Conservation (phyloP, 2,329 filamentous ascomycete genomes). For the Penicillium hordei region DNA sequence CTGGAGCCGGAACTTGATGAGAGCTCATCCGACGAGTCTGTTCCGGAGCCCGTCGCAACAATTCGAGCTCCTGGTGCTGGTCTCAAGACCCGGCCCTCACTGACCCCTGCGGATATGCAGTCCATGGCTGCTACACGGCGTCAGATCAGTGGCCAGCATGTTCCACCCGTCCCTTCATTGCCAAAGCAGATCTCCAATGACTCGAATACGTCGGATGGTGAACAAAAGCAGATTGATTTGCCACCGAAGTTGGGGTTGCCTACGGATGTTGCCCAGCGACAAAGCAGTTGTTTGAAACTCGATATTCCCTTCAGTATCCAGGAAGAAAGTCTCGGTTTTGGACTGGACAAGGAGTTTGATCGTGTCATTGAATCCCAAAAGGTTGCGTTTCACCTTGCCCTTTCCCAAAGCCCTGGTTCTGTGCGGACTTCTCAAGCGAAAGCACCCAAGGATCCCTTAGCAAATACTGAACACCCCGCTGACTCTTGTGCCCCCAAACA, state of each 20-base stretch:
- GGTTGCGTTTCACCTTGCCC: constrained; percentile 64
- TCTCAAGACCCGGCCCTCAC: constrained; percentile 83
- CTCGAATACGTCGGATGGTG: constrained; percentile 16
- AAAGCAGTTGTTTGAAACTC: constrained; percentile 74
- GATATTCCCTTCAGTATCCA: constrained; percentile 73
- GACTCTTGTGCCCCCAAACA: constrained; percentile 65
- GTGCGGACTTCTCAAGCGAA: constrained; percentile 12
- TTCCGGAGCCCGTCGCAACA: constrained; percentile 81
- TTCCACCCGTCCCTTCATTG: constrained; percentile 35
- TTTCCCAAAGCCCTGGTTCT: constrained; percentile 35
- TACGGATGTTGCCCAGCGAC: constrained; percentile 51
- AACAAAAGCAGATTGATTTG: constrained; percentile 14
- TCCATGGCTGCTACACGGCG: constrained; percentile 85
- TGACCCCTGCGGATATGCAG: constrained; percentile 78
- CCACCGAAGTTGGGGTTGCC: constrained; percentile 22
- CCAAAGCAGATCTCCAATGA: constrained; percentile 26
- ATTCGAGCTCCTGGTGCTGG: constrained; percentile 85
- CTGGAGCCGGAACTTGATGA: constrained; percentile 36
- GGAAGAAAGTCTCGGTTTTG: constrained; percentile 71
- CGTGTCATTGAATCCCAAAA: constrained; percentile 95
- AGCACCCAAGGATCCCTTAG: constrained; percentile 15
- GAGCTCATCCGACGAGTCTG: constrained; percentile 51
- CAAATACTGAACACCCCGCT: constrained; percentile 53
- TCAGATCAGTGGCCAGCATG: constrained; percentile 74
- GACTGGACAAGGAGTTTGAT: constrained; percentile 89